Evolutionary conservation across 2,329 filamentous ascomycete species (phyloP).

Genomic region (Rhynchosporium secalis): DNA sequence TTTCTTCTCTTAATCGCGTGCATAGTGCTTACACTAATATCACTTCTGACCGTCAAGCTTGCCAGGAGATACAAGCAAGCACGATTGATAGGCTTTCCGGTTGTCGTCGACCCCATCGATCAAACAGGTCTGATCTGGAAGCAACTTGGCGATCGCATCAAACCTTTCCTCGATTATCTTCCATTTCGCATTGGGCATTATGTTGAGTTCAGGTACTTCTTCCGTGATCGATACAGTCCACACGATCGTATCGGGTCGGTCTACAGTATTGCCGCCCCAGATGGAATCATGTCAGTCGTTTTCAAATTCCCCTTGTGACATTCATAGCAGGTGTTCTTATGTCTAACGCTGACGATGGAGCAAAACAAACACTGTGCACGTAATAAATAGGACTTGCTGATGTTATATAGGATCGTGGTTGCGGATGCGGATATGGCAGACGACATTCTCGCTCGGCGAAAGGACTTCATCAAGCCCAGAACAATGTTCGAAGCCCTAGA

Average conservation of each 20-base stretch:
- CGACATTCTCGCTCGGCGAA: constrained; percentile 23
- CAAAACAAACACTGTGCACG: not conserved
- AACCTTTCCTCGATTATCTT: constrained; percentile 14
- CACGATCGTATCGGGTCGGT: constrained; percentile 23
- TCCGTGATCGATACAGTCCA: constrained; percentile 16
- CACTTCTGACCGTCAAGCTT: not conserved
- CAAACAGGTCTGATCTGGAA: constrained; percentile 17
- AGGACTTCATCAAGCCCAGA: constrained; percentile 25
- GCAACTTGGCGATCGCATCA: constrained; percentile 9
- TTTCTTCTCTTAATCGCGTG: not conserved
- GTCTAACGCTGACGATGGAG: not conserved
- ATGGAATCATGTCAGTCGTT: not conserved
- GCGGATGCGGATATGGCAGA: constrained; percentile 23
- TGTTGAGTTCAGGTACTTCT: constrained; percentile 17
- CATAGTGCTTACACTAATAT: not conserved
- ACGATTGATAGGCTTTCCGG: constrained; percentile 22
- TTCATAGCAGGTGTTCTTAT: not conserved
- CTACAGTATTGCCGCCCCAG: constrained; percentile 15
- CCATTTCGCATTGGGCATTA: constrained; percentile 21
- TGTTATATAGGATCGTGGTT: constrained; percentile 14
- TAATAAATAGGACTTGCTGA: not conserved
- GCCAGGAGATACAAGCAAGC: constrained; percentile 18
- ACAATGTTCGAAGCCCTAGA: constrained; percentile 30
- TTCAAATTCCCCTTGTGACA: not conserved
- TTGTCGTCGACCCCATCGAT: constrained; percentile 20